Evolutionary conservation across 495 filamentous ascomycete species (phyloP), one percentile per base, ranked within the genome.

Genomic region (Eremomyces bilateralis): DNA sequence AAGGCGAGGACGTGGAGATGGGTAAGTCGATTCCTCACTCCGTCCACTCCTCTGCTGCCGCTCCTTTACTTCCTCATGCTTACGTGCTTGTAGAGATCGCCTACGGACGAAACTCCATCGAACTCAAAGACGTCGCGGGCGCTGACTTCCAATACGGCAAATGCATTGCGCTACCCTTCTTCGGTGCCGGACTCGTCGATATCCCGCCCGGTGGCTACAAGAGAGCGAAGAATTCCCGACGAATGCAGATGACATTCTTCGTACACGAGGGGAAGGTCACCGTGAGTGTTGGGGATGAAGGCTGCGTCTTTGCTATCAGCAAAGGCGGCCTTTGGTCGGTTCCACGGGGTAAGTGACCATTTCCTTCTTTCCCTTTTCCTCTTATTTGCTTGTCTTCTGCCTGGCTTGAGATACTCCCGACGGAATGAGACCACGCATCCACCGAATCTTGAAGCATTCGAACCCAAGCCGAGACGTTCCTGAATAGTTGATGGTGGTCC

Each of bases 171-270:
- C 60, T 77, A 27, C 67, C 75, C 1, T 92, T 88, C 58, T 78
- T 93, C 43, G 84, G 82, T 24, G 70, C 72, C 2, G 88, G 88
- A 0, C 68, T 94, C 36, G 75, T 97, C 20, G 83, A 94, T 32
- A 56, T 97, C 13, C 80, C 81, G 4, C 72, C 80, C 1, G 73
- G 75, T 3, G 72, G 72, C 13, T 62, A 72, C 32, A 97, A 97
- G 64, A 65, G 74, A 42, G 65, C 70, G 13, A 97, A 95, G 61
- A 93, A 91, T 46, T 73, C 75, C 3, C 67, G 85, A 34, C 80
- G 76, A 53, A 92, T 92, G 76, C 82, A 92, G 42, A 80, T 95
- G 73, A 74, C 76, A 0, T 94, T 97, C 49, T 94, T 88, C 51
- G 76, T 97, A 20, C 69, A 76, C 38, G 53, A 61, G 15, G 88